phyloP scores from a whole-genome alignment of 148 eudicot genomes.

The Chenopodium quinoa region DNA sequence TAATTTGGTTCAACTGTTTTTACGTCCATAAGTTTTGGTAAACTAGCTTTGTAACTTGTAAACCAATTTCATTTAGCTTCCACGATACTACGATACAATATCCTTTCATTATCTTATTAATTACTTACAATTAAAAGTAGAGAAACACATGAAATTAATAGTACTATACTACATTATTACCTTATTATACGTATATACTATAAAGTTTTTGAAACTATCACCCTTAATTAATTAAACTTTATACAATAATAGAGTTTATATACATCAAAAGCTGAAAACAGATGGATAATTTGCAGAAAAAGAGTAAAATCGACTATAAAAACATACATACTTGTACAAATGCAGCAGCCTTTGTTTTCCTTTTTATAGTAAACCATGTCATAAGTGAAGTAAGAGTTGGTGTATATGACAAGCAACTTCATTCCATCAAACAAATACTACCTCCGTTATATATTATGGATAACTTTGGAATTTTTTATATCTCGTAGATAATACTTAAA shows the following conservation, averaged over 20 bases:
- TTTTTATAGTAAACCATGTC: not conserved
- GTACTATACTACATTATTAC: not conserved
- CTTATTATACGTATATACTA: not conserved
- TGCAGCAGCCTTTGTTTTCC: not conserved
- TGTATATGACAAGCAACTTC: constrained; percentile 12
- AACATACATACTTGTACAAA: not conserved
- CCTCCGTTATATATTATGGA: no score
- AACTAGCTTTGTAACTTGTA: not conserved
- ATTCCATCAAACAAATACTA: no score
- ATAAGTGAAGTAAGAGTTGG: not conserved
- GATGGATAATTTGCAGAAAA: not conserved
- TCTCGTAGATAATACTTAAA: no score
- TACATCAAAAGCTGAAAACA: constrained; percentile 10
- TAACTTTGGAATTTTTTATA: no score
- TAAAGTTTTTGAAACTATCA: constrained; percentile 4
- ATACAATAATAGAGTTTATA: not conserved
- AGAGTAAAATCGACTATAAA: not conserved
- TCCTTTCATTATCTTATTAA: not conserved
- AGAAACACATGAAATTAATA: not conserved
- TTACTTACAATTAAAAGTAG: not conserved
- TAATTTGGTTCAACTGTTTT: constrained; percentile 8
- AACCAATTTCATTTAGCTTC: constrained; percentile 1
- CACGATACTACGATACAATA: constrained; percentile 5
- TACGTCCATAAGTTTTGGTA: not conserved
- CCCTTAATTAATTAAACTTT: not conserved